A percentile compares a stretch with the other conserved stretches of the same genome.
These are phyloP conservation scores for Nyssa sinensis DNA, from an alignment of 148 eudicot genomes.

Conservation along the genomic window DNA sequence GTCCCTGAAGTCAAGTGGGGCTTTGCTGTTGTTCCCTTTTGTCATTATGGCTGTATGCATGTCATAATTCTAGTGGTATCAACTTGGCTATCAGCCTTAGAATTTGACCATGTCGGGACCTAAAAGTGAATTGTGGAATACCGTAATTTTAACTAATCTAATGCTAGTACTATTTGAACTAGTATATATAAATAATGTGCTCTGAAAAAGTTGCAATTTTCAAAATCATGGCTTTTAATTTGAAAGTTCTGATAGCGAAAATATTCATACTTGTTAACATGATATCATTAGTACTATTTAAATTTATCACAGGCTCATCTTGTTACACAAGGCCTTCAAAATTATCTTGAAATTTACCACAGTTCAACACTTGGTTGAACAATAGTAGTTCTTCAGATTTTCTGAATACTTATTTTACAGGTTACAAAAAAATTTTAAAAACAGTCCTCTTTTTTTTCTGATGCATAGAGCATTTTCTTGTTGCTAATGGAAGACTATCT, in stretches of 20 bases:
- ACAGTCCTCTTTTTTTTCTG: background rate
- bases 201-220: background rate
- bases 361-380: background rate
- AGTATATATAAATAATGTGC: no score
- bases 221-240: no score
- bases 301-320: background rate
- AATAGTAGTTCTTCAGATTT: background rate
- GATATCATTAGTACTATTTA: background rate
- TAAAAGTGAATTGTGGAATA: background rate
- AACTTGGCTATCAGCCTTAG: background rate
- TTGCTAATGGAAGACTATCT: background rate
- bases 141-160: background rate
- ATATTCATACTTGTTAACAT: background rate
- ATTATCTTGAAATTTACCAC: background rate
- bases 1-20: slow-evolving; percentile 6
- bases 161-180: background rate
- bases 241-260: background rate
- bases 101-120: background rate
- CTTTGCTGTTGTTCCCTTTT: background rate
- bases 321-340: background rate
- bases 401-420: background rate
- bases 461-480: background rate
- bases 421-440: background rate
- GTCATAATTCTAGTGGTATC: background rate
- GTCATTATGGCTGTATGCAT: background rate